phyloP scores from a whole-genome alignment of 805 yeast genomes.

The Torulaspora microellipsoides region DNA sequence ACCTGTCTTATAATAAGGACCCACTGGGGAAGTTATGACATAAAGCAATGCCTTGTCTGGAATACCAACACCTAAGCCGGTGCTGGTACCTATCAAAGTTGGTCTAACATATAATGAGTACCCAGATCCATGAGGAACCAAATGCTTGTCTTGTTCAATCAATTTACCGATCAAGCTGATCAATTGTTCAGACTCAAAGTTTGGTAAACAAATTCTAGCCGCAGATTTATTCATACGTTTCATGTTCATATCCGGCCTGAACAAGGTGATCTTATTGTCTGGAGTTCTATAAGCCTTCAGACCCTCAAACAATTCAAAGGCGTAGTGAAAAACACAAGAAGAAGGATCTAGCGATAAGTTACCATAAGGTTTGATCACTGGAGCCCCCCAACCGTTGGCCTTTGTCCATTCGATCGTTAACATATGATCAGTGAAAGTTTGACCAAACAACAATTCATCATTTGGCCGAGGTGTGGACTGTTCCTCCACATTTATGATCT shows the following conservation, averaged over 20 bases:
- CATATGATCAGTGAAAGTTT: constrained; percentile 83
- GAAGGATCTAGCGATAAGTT: constrained; percentile 78
- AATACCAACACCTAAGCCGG: constrained; percentile 78
- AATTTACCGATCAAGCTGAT: constrained; percentile 71
- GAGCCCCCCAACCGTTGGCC: constrained; percentile 80
- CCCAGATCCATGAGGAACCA: constrained; percentile 83
- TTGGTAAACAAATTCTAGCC: constrained; percentile 82
- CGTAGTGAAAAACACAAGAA: constrained; percentile 86
- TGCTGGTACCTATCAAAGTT: constrained; percentile 88
- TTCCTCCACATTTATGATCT: constrained; percentile 40
- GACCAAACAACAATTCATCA: constrained; percentile 64
- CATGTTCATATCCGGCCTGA: constrained; percentile 92
- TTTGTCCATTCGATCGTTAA: constrained; percentile 78
- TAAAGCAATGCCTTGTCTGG: constrained; percentile 80
- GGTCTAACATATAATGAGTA: constrained; percentile 93
- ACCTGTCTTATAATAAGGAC: constrained; percentile 93
- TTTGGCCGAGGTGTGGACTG: constrained; percentile 57
- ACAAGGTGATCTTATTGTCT: constrained; percentile 67
- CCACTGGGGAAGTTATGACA: constrained; percentile 93
- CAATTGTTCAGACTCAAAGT: constrained; percentile 74
- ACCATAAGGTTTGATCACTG: constrained; percentile 82
- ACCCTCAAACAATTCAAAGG: constrained; percentile 94
- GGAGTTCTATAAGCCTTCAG: constrained; percentile 78
- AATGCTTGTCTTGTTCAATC: constrained; percentile 65
- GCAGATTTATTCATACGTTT: constrained; percentile 85